A percentile compares a stretch with the other conserved stretches of the same genome.
Conservation (phyloP, 768 basidiomycete species). For the Boletus subparvulus region DNA sequence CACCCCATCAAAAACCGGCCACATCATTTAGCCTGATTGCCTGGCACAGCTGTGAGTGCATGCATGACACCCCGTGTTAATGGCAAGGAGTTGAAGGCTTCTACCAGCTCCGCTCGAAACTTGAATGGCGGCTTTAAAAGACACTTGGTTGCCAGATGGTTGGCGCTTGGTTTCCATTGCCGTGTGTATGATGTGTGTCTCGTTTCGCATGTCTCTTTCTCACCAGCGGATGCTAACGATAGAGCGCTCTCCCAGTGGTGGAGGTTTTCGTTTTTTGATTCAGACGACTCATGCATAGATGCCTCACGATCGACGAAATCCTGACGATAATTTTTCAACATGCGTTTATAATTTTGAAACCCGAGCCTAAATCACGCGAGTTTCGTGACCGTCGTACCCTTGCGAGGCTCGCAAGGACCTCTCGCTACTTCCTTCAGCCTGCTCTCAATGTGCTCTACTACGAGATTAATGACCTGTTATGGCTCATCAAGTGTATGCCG, state of each 20-base stretch:
- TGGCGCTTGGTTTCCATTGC: conserved; percentile 15
- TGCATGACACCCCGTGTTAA: neutral
- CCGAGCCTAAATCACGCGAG: conserved; percentile 28
- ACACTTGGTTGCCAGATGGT: neutral
- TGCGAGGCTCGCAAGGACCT: conserved; percentile 34
- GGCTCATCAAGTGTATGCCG: conserved; percentile 33
- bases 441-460: conserved; percentile 33
- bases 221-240: neutral
- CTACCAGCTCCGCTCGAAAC: conserved; percentile 25
- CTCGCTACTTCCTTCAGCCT: conserved; percentile 32
- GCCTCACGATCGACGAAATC: conserved; percentile 34
- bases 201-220: neutral
- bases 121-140: conserved; percentile 9
- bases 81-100: neutral
- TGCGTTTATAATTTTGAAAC: conserved; percentile 29
- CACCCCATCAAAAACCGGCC: conserved; percentile 17
- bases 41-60: conserved; percentile 15
- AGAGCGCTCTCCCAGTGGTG: conserved; percentile 8
- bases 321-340: conserved; percentile 32
- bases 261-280: conserved; percentile 11
- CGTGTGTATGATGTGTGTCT: conserved; percentile 27
- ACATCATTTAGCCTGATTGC: conserved; percentile 10
- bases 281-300: conserved; percentile 32
- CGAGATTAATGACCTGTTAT: conserved; percentile 32
- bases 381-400: conserved; percentile 32